Evolutionary conservation across 495 filamentous ascomycete species (phyloP), one percentile per base, ranked within the genome.

Genomic region (Cercophora newfieldiana): DNA sequence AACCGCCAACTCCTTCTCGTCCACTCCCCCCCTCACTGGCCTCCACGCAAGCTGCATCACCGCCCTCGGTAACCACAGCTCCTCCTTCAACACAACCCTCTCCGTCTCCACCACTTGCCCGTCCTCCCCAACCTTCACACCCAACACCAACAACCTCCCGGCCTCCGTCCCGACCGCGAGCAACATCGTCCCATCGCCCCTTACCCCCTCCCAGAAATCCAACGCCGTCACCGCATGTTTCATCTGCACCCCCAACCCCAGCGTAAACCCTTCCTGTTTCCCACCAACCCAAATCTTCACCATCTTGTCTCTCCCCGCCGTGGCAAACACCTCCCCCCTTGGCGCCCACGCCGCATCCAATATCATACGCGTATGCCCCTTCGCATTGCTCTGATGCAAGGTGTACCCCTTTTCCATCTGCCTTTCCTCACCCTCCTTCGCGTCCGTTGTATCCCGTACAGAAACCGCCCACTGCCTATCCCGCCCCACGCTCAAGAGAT

Each of bases 391-490:
- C 51, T 86, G 76, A 19, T 82, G 65, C 2, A 89, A 77, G 49
- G 73, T 78, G 64, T 90, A 96, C 21, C 68, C 68, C 12, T 59
- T 73, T 2, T 74, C 80, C 7, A 74, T 72, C 29, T 29, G 49
- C 8, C 63, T 69, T 12, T 73, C 71, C 44, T 71, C 72, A 50
- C 85, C 79, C 65, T 86, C 74, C 37, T 8, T 14, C 12, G 10
- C 37, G 18, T 14, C 18, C 10, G 12, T 16, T 6, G 37, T 44
- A 44, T 44, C 37, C 3, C 37, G 37, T 2, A 44, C 10, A 69
- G 92, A 98, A 7, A 98, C 81, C 0, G 86, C 88, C 94, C 94
- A 98, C 73, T 93, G 91, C 44, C 95, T 80, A 72, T 99, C 95
- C 64, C 96, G 84, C 3, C 94, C 94, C 14, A 97, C 94, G 69